These are phyloP conservation scores for Cystobasidium pallidum DNA, from an alignment of 1,284 basidiomycete genomes.

Conservation along the genomic window DNA sequence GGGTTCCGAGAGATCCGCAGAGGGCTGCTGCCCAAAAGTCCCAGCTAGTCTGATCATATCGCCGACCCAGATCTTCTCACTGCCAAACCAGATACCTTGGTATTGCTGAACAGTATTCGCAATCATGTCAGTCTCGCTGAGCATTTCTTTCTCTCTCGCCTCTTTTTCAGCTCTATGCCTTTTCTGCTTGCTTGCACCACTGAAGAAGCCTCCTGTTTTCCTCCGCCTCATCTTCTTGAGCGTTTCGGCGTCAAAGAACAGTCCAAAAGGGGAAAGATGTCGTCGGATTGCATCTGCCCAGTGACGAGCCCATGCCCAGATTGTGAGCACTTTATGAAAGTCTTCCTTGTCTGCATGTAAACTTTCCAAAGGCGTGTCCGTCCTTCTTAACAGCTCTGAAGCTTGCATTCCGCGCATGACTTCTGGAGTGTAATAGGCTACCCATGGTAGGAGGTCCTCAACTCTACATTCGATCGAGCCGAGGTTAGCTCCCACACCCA, in stretches of 20 bases:
- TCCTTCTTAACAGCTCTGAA: not conserved
- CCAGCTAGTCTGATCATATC: slow-evolving; percentile 33
- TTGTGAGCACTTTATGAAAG: slow-evolving; percentile 4
- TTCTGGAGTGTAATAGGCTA: not conserved
- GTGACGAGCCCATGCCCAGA: slow-evolving; percentile 19
- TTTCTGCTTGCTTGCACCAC: not conserved
- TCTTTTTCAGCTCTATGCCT: not conserved
- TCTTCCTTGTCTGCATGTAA: not conserved
- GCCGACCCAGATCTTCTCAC: slow-evolving; percentile 33
- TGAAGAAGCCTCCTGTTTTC: not conserved
- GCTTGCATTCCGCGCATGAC: not conserved
- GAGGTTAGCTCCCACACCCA: not conserved
- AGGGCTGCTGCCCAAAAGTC: not conserved
- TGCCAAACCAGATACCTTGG: slow-evolving; percentile 37
- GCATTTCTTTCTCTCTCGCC: slow-evolving; percentile 18
- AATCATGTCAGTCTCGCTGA: slow-evolving; percentile 14
- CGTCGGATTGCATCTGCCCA: slow-evolving; percentile 18
- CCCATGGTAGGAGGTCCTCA: slow-evolving; percentile 22
- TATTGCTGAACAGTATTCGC: slow-evolving; percentile 7
- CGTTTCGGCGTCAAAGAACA: slow-evolving; percentile 15
- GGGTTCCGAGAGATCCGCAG: not conserved
- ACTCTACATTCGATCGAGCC: slow-evolving; percentile 5
- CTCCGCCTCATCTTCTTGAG: slow-evolving; percentile 24
- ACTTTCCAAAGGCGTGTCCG: not conserved
- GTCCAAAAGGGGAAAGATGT: slow-evolving; percentile 16